Conservation (phyloP, 2,329 filamentous ascomycete genomes). For the Ophiostoma sp. region DNA sequence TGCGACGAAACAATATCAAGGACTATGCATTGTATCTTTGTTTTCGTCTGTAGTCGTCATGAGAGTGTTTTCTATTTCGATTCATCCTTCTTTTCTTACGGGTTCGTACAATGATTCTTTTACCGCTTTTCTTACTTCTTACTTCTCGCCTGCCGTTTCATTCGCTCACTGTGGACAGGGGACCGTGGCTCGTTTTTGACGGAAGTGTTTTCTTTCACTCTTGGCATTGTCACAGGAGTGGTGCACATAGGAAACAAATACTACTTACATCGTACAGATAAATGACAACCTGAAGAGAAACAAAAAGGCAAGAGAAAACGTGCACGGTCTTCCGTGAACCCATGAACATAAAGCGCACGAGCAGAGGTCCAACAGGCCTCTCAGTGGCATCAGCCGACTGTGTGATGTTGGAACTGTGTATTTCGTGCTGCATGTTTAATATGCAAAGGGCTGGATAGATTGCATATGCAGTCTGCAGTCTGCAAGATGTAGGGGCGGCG, state of each 20-base stretch:
- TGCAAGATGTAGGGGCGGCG: not conserved
- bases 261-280: not conserved
- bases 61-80: not conserved
- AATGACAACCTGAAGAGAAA: not conserved
- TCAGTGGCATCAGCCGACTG: not conserved
- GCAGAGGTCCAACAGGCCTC: not conserved
- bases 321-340: not conserved
- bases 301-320: not conserved
- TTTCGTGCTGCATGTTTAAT: not conserved
- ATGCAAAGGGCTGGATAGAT: not conserved
- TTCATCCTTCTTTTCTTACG: not conserved
- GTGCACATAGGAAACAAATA: constrained; percentile 7
- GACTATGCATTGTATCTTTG: not conserved
- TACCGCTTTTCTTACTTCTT: not conserved
- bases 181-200: not conserved
- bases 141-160: not conserved
- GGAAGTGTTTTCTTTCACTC: not conserved
- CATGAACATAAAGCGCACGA: not conserved
- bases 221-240: constrained; percentile 19
- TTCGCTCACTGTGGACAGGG: not conserved
- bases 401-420: not conserved
- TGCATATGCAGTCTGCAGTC: not conserved
- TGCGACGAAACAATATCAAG: constrained; percentile 11
- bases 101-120: not conserved
- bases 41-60: not conserved